Evolutionary conservation across 1,284 basidiomycete genomes (phyloP).

Genomic region (Apiotrichum gamsii): DNA sequence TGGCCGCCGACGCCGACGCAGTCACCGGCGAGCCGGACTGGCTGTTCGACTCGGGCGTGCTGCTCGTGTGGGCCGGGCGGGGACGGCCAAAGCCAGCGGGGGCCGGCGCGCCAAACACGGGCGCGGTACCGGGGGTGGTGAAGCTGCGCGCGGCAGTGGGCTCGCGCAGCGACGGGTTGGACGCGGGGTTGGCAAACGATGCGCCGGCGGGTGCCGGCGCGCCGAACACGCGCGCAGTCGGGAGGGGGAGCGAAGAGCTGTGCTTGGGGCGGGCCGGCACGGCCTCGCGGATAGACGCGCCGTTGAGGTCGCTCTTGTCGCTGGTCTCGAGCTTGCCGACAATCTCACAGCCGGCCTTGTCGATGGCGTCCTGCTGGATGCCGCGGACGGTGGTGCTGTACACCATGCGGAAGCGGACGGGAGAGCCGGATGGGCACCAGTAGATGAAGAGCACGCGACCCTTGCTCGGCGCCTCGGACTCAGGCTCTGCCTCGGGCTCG

Average conservation of each 20-base stretch:
- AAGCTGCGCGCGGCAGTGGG: slow-evolving; percentile 22
- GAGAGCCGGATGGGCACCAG: slow-evolving; percentile 70
- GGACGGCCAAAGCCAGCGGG: slow-evolving; percentile 11
- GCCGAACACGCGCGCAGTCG: slow-evolving; percentile 8
- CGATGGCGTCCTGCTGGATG: slow-evolving; percentile 57
- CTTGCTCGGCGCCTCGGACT: slow-evolving; percentile 19
- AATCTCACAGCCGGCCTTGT: slow-evolving; percentile 49
- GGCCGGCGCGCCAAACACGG: slow-evolving; percentile 16
- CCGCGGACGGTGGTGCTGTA: slow-evolving; percentile 65
- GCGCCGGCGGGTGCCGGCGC: slow-evolving; percentile 19
- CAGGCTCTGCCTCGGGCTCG: slow-evolving; percentile 5
- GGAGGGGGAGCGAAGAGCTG: slow-evolving; percentile 5
- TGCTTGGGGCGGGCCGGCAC: slow-evolving; percentile 5
- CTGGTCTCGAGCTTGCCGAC: slow-evolving; percentile 64
- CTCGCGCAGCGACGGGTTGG: background rate
- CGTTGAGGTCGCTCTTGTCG: slow-evolving; percentile 65
- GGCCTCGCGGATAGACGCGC: slow-evolving; percentile 56
- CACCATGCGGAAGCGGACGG: slow-evolving; percentile 76
- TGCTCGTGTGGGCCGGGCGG: too few relatives aligned
- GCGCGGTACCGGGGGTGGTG: slow-evolving; percentile 22
- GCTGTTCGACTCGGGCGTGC: too few relatives aligned
- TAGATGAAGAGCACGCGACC: slow-evolving; percentile 68
- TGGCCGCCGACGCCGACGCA: background rate
- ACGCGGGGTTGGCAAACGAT: slow-evolving; percentile 10
- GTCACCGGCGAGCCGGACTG: slow-evolving; percentile 24